Evolutionary conservation across 495 filamentous ascomycete species (phyloP), one percentile per base, ranked within the genome.

Genomic region (Thermochaetoides thermophila): DNA sequence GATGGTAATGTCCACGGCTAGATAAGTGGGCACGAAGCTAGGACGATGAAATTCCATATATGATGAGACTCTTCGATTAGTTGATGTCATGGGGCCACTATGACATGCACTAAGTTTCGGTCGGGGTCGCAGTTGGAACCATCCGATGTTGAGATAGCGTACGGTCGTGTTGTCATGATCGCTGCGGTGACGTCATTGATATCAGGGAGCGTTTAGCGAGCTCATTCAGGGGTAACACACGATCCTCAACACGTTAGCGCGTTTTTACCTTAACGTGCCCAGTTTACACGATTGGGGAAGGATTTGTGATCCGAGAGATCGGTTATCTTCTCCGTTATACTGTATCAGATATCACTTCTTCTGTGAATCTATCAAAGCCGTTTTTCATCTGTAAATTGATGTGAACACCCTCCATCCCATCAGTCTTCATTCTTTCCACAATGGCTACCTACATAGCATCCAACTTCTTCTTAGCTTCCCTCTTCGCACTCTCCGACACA

Each of bases 401-500:
- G 5, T 5, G 8, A 28, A 5, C 6, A 28, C 5, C 7, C 8
- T 28, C 21, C 11, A 6, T 11, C 6, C 21, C 21, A 24, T 9
- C 21, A 11, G 13, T 2, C 23, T 13, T 7, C 4, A 6, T 3
- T 16, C 15, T 10, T n/a, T 13, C 12, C 1, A 7, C 10, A 12
- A 2, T 28, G 5, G 12, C 17, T 34, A 14, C 3, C 11, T 17
- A 10, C 33, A 24, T 16, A 35, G 17, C 25, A 10, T 11, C 28
- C 35, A 59, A 21, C 40, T 49, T 53, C 34, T 66, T 46, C 40
- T 55, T 46, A 3, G 60, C 64, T 16, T 40, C 49, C 32, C 60
- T 46, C 47, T 62, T 64, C 8, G 64, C 60, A 32, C 59, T 56
- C 9, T 56, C 45, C 3, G 59, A 60, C 0, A 63, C 59, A 22